Evolutionary conservation across 1,284 basidiomycete genomes (phyloP), one percentile per base, ranked within the genome.

Genomic region (Ustilago vetiveriae): DNA sequence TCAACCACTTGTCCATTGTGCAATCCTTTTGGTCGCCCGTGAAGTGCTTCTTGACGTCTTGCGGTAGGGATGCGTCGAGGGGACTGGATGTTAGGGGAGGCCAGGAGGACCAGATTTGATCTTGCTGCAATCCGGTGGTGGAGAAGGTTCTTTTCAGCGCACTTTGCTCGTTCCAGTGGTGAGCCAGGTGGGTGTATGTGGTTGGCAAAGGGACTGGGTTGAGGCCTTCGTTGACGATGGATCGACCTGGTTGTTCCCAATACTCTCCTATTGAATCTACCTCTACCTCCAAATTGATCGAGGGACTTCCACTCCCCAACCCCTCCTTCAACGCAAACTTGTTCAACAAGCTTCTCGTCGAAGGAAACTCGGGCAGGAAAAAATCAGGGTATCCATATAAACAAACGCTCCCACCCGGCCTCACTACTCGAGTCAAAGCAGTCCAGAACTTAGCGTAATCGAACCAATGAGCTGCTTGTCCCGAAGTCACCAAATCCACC

Each of bases 391-490:
- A 93, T 22, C 88, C 86, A 88, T 90, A 92, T 69, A 90, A 88
- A 3, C 90, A 90, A 7, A 88, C 87, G 0, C 87, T 89, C 0
- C 91, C 92, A 9, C 88, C 86, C 0, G 85, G 86, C 35, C 87
- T 85, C 45, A 93, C 82, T 3, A 90, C 85, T 2, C 90, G 85
- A 2, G 85, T 84, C 2, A 88, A 83, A 78, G 92, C 88, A 0
- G 85, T 86, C 90, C 92, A 94, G 6, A 90, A 84, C 59, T 85
- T 86, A 4, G 82, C 77, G 85, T 90, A 90, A 75, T 92, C 85
- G 78, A 94, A 94, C 92, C 92, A 94, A 79, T 95, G 92, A 0
- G 88, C 88, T 0, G 92, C 88, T 82, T 93, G 92, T 2, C 90
- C 91, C 90, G 59, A 85, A 6, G 90, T 86, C 32, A 92, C 84